Evolutionary conservation across 2,329 filamentous ascomycete genomes (phyloP).

Genomic region (Aspergillus sp.): DNA sequence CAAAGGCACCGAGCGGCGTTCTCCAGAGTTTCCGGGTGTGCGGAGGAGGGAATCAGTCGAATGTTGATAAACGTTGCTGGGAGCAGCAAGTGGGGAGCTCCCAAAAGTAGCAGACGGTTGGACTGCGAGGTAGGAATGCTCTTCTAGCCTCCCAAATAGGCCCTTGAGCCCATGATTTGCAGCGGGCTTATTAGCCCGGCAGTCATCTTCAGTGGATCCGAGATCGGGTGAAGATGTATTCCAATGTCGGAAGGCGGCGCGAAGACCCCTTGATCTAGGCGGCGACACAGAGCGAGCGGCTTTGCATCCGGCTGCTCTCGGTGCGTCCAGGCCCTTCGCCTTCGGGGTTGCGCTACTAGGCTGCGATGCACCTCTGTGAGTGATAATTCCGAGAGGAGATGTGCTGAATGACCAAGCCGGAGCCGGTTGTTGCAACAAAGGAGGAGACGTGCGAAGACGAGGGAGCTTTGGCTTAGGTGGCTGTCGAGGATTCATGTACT

Average conservation of each 20-base stretch:
- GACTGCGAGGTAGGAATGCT: constrained; percentile 10
- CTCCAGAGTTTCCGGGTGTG: constrained; percentile 15
- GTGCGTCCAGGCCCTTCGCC: constrained; percentile 16
- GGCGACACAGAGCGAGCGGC: constrained; percentile 41
- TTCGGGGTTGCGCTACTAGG: constrained; percentile 31
- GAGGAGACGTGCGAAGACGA: constrained; percentile 49
- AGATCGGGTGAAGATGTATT: constrained; percentile 28
- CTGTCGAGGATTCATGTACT: constrained; percentile 69
- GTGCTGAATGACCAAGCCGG: constrained; percentile 30
- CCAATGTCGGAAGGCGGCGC: constrained; percentile 40
- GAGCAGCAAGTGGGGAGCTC: constrained; percentile 2
- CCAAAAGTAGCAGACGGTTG: constrained; percentile 10
- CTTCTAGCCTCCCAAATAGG: not conserved
- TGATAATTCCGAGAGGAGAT: constrained; percentile 29
- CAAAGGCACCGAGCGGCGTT: constrained; percentile 16
- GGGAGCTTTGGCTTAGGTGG: constrained; percentile 52
- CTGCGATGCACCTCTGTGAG: constrained; percentile 37
- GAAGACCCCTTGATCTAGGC: constrained; percentile 38
- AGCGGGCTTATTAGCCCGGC: not conserved
- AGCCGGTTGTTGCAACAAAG: constrained; percentile 26
- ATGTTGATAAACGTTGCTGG: not conserved
- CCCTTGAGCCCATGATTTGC: not conserved
- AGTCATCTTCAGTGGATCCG: constrained; percentile 10
- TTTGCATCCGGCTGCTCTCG: constrained; percentile 28
- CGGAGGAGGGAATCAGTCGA: constrained; percentile 14